A percentile compares a stretch with the other conserved stretches of the same genome.
Evolutionary conservation across 2,329 filamentous ascomycete genomes (phyloP).

Genomic region (Aspergillus sp.): DNA sequence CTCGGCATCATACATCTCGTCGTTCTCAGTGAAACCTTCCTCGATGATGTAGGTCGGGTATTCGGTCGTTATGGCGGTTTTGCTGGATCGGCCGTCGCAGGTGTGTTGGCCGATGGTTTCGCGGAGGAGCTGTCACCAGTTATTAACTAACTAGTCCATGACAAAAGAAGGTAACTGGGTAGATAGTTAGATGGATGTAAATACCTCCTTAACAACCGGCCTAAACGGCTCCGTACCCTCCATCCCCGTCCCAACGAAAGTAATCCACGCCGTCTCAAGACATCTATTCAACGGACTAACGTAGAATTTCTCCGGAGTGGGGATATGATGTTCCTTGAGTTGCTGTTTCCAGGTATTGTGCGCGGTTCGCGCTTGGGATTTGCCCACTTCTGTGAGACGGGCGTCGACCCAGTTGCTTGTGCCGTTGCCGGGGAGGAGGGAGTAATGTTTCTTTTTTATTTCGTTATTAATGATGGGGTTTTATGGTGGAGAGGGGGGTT

Average conservation of each 20-base stretch:
- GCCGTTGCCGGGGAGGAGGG: slow-evolving; percentile 58
- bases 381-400: slow-evolving; percentile 55
- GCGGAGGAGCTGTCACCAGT: slow-evolving; percentile 47
- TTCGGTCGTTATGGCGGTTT: slow-evolving; percentile 48
- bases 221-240: slow-evolving; percentile 50
- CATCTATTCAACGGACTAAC: slow-evolving; percentile 61
- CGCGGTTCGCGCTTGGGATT: slow-evolving; percentile 51
- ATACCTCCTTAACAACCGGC: slow-evolving; percentile 59
- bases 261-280: slow-evolving; percentile 57
- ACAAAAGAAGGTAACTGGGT: background rate
- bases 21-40: slow-evolving; percentile 54
- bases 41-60: slow-evolving; percentile 58
- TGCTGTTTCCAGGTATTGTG: slow-evolving; percentile 52
- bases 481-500: too few relatives aligned
- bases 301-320: slow-evolving; percentile 58
- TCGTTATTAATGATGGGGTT: background rate
- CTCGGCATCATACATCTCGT: slow-evolving; percentile 54
- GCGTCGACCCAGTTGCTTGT: slow-evolving; percentile 61
- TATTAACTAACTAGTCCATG: background rate
- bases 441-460: slow-evolving; percentile 55
- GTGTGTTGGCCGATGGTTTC: slow-evolving; percentile 64
- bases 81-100: slow-evolving; percentile 58
- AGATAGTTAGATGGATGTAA: background rate
- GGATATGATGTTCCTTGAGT: slow-evolving; percentile 49
- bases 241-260: slow-evolving; percentile 52